phyloP scores from a whole-genome alignment of 2,329 filamentous ascomycete genomes.

The Talaromyces sp. region DNA sequence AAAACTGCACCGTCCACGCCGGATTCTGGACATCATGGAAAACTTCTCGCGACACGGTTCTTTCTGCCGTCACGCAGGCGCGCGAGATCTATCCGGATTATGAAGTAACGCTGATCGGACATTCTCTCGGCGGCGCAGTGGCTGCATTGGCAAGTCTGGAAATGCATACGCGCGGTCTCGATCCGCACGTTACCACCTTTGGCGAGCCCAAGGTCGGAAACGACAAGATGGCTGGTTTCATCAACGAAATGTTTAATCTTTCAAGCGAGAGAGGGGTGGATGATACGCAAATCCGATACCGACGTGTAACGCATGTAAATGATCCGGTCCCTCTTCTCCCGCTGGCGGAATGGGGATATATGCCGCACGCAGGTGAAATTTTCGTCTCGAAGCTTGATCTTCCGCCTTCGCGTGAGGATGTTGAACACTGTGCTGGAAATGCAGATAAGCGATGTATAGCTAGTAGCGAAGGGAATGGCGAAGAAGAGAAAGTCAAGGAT shows the following conservation, averaged over 20 bases:
- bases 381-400: conserved; percentile 72
- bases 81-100: conserved; percentile 65
- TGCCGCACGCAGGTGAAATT: conserved; percentile 80
- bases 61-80: conserved; percentile 63
- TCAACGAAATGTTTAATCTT: conserved; percentile 52
- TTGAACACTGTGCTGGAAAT: conserved; percentile 69
- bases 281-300: conserved; percentile 48
- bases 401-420: conserved; percentile 64
- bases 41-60: conserved; percentile 65
- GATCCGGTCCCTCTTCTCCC: conserved; percentile 90
- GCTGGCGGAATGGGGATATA: conserved; percentile 81
- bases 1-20: conserved; percentile 86
- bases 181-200: conserved; percentile 80
- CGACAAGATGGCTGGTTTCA: conserved; percentile 49
- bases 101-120: conserved; percentile 74
- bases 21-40: conserved; percentile 87
- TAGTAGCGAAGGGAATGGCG: conserved; percentile 45
- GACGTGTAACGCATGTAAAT: conserved; percentile 77
- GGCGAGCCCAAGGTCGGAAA: conserved; percentile 73
- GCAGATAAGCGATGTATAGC: conserved; percentile 70
- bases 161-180: conserved; percentile 70
- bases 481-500: background rate
- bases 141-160: conserved; percentile 84
- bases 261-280: background rate
- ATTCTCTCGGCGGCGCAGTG: conserved; percentile 89